These are phyloP conservation scores for Jamesozyma lodderae DNA, from an alignment of 805 yeast species.

Conservation along the genomic window DNA sequence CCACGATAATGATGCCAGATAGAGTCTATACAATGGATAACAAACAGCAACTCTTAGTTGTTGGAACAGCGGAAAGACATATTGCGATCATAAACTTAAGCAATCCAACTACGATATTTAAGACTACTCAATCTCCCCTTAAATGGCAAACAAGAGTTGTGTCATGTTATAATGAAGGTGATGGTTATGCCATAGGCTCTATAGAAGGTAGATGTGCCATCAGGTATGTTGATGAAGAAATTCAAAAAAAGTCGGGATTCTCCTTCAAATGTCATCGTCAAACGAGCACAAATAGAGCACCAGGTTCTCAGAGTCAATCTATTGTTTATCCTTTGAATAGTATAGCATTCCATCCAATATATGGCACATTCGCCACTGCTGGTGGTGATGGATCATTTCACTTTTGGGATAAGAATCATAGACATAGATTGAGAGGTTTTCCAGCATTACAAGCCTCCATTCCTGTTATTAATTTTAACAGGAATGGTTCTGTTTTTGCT, in stretches of 20 bases:
- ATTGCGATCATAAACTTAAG: slow-evolving; percentile 68
- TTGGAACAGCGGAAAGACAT: slow-evolving; percentile 90
- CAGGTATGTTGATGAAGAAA: slow-evolving; percentile 79
- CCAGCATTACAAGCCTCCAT: slow-evolving; percentile 61
- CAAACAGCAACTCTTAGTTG: slow-evolving; percentile 71
- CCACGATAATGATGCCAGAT: slow-evolving; percentile 79
- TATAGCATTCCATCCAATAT: slow-evolving; percentile 76
- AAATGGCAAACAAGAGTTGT: slow-evolving; percentile 83
- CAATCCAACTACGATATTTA: slow-evolving; percentile 75
- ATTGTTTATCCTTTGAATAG: slow-evolving; percentile 72
- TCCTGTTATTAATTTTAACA: slow-evolving; percentile 70
- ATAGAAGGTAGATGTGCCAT: slow-evolving; percentile 94
- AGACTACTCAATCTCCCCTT: slow-evolving; percentile 63
- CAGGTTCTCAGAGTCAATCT: slow-evolving; percentile 46
- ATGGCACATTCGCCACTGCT: slow-evolving; percentile 88
- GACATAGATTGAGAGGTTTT: slow-evolving; percentile 75
- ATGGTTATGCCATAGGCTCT: slow-evolving; percentile 87
- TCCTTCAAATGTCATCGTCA: slow-evolving; percentile 94
- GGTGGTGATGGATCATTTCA: slow-evolving; percentile 92
- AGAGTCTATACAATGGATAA: slow-evolving; percentile 86
- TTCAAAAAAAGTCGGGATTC: slow-evolving; percentile 64
- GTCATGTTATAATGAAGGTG: slow-evolving; percentile 81
- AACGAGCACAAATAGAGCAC: slow-evolving; percentile 34
- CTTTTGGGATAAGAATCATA: slow-evolving; percentile 93
- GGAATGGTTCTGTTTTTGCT: slow-evolving; percentile 77